Percentiles rank a stretch among this genome's conserved stretches.
Conservation (phyloP, 2,329 filamentous ascomycete species). For the Trichoderma breve region DNA sequence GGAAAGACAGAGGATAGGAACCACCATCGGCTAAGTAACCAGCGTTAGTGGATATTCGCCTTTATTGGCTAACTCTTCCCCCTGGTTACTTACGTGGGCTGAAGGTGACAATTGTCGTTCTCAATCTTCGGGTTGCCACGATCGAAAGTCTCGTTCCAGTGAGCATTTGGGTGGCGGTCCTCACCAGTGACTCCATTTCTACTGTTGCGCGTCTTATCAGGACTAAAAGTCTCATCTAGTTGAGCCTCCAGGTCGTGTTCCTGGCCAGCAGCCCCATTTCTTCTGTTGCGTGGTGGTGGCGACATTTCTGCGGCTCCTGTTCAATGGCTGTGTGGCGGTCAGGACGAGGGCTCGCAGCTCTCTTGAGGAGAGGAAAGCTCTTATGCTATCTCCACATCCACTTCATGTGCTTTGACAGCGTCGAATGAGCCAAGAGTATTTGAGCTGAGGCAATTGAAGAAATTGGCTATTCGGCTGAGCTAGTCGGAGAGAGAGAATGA, state of each 20-base stretch:
- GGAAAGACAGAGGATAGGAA: constrained; percentile 66
- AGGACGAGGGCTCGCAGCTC: not conserved
- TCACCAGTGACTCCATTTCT: not conserved
- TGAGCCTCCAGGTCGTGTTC: not conserved
- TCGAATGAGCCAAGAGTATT: not conserved
- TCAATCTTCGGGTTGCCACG: not conserved
- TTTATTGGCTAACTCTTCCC: too few relatives aligned
- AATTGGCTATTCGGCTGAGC: not conserved
- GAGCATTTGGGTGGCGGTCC: not conserved
- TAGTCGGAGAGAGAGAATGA: not conserved
- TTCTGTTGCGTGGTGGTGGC: not conserved
- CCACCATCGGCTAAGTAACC: constrained; percentile 48
- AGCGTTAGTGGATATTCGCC: not conserved
- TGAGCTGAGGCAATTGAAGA: not conserved
- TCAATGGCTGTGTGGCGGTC: not conserved
- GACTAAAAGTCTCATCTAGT: not conserved
- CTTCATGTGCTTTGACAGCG: not conserved
- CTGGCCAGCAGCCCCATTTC: not conserved
- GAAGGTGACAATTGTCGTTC: constrained; percentile 4
- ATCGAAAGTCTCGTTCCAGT: not conserved
- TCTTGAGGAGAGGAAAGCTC: not conserved
- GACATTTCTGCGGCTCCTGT: not conserved
- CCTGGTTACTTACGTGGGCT: not conserved
- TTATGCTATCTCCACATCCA: not conserved
- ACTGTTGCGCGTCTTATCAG: not conserved